A percentile compares a stretch with the other conserved stretches of the same genome.
Conservation (phyloP, 2,329 filamentous ascomycete genomes). For the Fusarium circinatum region DNA sequence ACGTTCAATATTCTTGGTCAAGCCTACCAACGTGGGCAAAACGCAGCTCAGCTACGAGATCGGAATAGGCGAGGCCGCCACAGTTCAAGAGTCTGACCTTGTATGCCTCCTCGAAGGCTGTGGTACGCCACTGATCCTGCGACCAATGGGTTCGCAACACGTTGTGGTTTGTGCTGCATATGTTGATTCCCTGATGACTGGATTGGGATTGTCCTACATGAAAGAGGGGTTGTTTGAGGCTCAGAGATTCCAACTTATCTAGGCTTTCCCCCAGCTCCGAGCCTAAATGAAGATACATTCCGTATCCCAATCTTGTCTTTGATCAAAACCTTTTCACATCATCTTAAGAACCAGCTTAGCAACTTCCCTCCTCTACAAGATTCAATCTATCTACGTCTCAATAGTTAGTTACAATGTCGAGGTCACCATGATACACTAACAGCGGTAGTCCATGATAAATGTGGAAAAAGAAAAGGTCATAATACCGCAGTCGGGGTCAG, state of each 20-base stretch:
- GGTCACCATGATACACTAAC: not conserved
- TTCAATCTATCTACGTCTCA: not conserved
- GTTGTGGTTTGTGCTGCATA: not conserved
- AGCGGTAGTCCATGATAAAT: not conserved
- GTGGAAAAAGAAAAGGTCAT: fast-evolving
- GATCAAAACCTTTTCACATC: fast-evolving
- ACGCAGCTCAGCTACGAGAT: not conserved
- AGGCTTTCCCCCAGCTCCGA: fast-evolving
- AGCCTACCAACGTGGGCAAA: not conserved
- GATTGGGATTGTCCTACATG: not conserved
- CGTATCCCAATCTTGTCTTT: not conserved
- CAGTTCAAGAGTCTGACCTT: not conserved
- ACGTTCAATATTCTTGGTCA: not conserved
- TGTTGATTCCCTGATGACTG: not conserved
- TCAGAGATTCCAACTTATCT: not conserved
- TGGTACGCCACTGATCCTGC: not conserved
- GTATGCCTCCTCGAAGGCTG: not conserved
- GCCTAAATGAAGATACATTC: not conserved
- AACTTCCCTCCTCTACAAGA: fast-evolving
- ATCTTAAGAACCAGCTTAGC: not conserved
- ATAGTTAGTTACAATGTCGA: not conserved
- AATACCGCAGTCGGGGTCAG: fast-evolving
- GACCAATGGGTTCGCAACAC: not conserved
- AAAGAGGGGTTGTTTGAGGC: not conserved
- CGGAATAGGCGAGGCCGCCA: not conserved